Evolutionary conservation across 2,329 filamentous ascomycete genomes (phyloP).

Genomic region (Claviceps purpurea): DNA sequence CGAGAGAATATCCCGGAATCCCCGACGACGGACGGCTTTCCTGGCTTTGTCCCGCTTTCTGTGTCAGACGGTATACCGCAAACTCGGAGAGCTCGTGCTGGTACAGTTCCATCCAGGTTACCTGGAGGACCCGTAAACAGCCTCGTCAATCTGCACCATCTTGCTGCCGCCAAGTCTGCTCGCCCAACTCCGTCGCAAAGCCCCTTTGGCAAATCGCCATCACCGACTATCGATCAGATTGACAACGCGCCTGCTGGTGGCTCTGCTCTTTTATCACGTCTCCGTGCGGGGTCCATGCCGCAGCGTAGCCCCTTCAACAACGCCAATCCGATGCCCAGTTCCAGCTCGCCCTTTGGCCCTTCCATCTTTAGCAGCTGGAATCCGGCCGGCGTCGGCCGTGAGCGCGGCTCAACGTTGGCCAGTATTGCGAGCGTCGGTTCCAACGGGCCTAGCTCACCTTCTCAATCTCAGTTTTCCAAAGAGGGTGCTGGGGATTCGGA

Average conservation of each 20-base stretch:
- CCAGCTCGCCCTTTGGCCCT: constrained; percentile 64
- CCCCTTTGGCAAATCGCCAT: constrained; percentile 60
- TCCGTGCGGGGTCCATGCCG: constrained; percentile 88
- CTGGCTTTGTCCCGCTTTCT: constrained; percentile 67
- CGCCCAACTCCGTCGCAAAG: constrained; percentile 77
- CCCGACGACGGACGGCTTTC: constrained; percentile 88
- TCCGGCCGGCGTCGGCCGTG: constrained; percentile 49
- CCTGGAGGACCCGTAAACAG: constrained; percentile 57
- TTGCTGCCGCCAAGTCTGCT: constrained; percentile 63
- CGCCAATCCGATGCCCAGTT: constrained; percentile 29
- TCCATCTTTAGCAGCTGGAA: constrained; percentile 88
- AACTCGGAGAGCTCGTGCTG: constrained; percentile 72
- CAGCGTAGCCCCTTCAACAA: constrained; percentile 60
- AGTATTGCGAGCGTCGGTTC: constrained; percentile 78
- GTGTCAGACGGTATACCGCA: constrained; percentile 53
- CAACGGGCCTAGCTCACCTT: constrained; percentile 77
- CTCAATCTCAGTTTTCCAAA: constrained; percentile 72
- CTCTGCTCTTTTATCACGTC: constrained; percentile 66
- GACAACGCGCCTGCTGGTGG: constrained; percentile 35
- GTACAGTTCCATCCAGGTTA: constrained; percentile 91
- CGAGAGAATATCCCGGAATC: constrained; percentile 97
- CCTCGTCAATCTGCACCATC: constrained; percentile 38
- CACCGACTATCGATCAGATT: constrained; percentile 38
- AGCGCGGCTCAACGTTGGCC: constrained; percentile 73
- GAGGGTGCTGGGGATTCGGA: constrained; percentile 78